Evolutionary conservation across 2,329 filamentous ascomycete species (phyloP).

Genomic region (Hypoxylon sp.): DNA sequence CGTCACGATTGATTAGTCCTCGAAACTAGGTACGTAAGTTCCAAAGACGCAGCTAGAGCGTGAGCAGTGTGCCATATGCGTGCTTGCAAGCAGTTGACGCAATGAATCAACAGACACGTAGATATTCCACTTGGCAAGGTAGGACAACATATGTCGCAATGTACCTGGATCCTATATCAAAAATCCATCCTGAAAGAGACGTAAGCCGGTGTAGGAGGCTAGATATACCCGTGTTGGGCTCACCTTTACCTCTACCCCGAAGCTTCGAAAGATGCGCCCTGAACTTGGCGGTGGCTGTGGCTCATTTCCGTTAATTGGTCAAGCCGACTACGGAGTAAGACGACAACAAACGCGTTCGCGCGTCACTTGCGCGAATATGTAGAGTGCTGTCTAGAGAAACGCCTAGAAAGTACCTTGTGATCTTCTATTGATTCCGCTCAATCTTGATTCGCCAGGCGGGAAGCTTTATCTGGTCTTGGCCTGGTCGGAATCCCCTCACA

Average conservation of each 20-base stretch:
- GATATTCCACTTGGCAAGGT: background rate
- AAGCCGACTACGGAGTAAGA: constrained; percentile 1
- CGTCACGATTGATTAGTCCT: background rate
- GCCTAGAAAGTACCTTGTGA: background rate
- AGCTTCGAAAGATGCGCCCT: background rate
- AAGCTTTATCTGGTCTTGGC: background rate
- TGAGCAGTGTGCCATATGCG: background rate
- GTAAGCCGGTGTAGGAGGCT: no score
- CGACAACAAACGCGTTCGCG: background rate
- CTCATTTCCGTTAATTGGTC: background rate
- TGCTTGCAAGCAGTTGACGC: background rate
- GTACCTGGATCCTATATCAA: no score
- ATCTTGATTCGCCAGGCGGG: constrained; percentile 4
- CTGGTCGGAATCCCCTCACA: background rate
- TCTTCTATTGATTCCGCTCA: constrained; percentile 5
- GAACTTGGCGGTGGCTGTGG: constrained; percentile 11
- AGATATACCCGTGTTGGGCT: background rate
- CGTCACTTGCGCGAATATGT: background rate
- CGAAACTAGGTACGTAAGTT: no score
- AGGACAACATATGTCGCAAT: background rate
- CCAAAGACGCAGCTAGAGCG: background rate
- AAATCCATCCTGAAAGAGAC: no score
- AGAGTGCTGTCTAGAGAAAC: background rate
- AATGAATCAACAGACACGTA: background rate
- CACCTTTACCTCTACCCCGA: background rate